Conservation (phyloP, 352 stramenopile species). For the Stramenopiles sp. region DNA sequence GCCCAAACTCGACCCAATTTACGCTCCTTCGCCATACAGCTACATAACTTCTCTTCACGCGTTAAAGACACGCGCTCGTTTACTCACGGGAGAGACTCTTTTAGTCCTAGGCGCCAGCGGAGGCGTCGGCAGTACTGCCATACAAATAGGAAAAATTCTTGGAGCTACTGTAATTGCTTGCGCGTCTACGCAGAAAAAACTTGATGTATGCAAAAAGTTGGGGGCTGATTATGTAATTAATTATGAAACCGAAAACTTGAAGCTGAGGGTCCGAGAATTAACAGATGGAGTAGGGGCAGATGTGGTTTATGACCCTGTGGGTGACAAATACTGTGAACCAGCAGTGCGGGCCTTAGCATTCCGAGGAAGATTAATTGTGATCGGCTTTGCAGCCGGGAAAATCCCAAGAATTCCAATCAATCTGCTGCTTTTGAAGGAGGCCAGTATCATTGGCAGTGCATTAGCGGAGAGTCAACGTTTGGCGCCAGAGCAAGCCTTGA, state of each 20-base stretch:
- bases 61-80: constrained; percentile 17
- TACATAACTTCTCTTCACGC: constrained; percentile 26
- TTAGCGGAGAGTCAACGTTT: background rate
- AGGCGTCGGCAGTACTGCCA: constrained; percentile 23
- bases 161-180: constrained; percentile 26
- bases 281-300: constrained; percentile 21
- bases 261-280: constrained; percentile 13
- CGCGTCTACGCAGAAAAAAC: constrained; percentile 22
- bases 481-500: background rate
- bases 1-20: constrained; percentile 15
- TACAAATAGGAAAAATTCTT: constrained; percentile 23
- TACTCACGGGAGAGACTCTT: constrained; percentile 23
- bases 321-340: constrained; percentile 22
- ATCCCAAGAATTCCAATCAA: constrained; percentile 29
- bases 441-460: background rate
- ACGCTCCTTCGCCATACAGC: constrained; percentile 20
- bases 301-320: constrained; percentile 28
- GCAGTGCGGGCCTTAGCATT: constrained; percentile 24
- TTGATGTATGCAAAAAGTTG: constrained; percentile 18
- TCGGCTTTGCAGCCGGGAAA: constrained; percentile 23
- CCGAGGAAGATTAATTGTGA: constrained; percentile 25
- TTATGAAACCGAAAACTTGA: constrained; percentile 22
- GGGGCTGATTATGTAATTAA: constrained; percentile 24
- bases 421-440: constrained; percentile 24
- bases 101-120: constrained; percentile 25